Evolutionary conservation across 345 rosid species (phyloP).

Genomic region (Carallia pectinifolia): DNA sequence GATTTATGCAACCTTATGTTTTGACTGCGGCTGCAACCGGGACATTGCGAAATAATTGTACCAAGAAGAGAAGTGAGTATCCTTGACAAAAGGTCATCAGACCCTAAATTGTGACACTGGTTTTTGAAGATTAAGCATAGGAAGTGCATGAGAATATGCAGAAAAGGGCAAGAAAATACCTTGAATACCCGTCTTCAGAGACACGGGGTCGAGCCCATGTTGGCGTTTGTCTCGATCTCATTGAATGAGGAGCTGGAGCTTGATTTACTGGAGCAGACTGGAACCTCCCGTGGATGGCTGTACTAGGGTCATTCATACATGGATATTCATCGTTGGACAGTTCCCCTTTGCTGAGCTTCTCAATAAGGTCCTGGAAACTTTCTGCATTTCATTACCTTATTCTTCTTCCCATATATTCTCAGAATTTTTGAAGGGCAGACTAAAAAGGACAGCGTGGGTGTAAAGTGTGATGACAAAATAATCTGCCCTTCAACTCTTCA

Average conservation of each 20-base stretch:
- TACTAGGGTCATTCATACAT: slow-evolving; percentile 86
- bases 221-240: slow-evolving; percentile 86
- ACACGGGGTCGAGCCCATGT: slow-evolving; percentile 49
- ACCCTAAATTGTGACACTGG: no score
- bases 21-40: no score
- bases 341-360: slow-evolving; percentile 81
- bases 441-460: no score
- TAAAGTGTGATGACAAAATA: no score
- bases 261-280: slow-evolving; percentile 38
- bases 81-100: no score
- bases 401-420: not conserved
- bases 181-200: slow-evolving; percentile 88
- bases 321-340: slow-evolving; percentile 85
- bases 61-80: no score
- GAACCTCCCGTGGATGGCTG: slow-evolving; percentile 62
- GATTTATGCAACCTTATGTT: no score
- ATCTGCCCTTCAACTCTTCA: no score
- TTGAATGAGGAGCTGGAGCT: slow-evolving; percentile 74
- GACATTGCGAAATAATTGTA: not conserved
- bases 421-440: not conserved
- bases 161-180: slow-evolving; percentile 34
- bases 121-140: not conserved
- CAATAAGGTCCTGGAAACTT: slow-evolving; percentile 68
- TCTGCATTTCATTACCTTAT: not conserved
- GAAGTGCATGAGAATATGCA: not conserved